phyloP scores from a whole-genome alignment of 257 asterid species.

The Solanum dulcamara region DNA sequence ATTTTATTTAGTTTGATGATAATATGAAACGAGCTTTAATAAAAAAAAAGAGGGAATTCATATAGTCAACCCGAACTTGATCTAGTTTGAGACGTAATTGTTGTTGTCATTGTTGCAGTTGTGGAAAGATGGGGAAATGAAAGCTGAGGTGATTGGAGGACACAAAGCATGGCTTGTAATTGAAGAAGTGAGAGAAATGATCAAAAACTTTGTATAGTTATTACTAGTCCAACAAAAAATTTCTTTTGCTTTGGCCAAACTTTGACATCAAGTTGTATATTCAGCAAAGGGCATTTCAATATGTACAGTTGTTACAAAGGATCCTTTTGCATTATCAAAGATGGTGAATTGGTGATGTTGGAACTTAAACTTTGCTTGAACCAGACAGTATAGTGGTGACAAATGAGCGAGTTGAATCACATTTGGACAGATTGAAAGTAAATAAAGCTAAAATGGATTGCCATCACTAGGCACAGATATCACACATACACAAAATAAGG shows the following conservation, averaged over 20 bases:
- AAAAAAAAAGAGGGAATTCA: neutral
- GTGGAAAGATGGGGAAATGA: constrained; percentile 95
- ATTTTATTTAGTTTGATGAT: neutral
- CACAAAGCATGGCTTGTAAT: constrained; percentile 95
- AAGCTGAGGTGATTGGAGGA: constrained; percentile 90
- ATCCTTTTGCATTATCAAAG: neutral
- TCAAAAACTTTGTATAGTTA: constrained; percentile 26
- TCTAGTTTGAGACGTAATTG: neutral
- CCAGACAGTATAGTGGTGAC: neutral
- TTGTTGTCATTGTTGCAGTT: constrained; percentile 26
- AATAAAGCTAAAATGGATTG: neutral
- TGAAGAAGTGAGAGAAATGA: constrained; percentile 82
- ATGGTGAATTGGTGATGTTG: neutral
- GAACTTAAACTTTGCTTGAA: neutral
- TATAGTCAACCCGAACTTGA: neutral
- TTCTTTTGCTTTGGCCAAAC: neutral
- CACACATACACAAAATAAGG: neutral
- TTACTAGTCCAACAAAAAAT: neutral
- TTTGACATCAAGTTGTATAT: neutral
- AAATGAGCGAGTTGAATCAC: neutral
- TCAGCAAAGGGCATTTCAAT: neutral
- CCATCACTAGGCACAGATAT: neutral
- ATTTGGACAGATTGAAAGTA: neutral
- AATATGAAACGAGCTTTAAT: neutral
- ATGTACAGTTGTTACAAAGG: neutral